Percentiles rank a stretch among this genome's conserved stretches.
Evolutionary conservation across 352 stramenopile species (phyloP).

Genomic region (Peronospora tabacina): DNA sequence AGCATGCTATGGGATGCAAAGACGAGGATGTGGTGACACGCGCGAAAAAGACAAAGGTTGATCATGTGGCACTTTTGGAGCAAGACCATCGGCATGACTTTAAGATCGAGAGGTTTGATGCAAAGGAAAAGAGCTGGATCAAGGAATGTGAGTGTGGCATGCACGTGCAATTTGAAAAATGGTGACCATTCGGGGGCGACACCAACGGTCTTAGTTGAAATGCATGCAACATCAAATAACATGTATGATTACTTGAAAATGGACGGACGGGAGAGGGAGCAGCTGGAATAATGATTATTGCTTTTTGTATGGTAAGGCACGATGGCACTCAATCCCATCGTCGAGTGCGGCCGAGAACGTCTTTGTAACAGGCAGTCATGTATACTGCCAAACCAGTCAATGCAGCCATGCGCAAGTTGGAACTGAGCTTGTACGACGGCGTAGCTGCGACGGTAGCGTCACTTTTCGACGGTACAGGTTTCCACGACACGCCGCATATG

Average conservation of each 20-base stretch:
- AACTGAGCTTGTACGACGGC: conserved; percentile 18
- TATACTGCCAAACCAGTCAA: conserved; percentile 45
- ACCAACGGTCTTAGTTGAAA: too few relatives aligned
- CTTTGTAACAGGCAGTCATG: conserved; percentile 56
- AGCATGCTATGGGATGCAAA: conserved; percentile 23
- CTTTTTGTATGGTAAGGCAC: too few relatives aligned
- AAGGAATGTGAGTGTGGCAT: conserved; percentile 56
- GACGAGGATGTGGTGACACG: conserved; percentile 1
- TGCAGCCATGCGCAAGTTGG: conserved; percentile 38
- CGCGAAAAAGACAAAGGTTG: conserved; percentile 5
- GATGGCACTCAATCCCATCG: conserved; percentile 27
- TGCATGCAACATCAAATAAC: neutral
- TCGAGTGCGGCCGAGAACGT: conserved; percentile 41
- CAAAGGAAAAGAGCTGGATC: conserved; percentile 32
- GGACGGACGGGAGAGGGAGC: conserved; percentile 5
- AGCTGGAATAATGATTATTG: neutral
- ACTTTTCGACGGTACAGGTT: conserved; percentile 5
- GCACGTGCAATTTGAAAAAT: conserved; percentile 66
- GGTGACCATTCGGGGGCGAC: conserved; percentile 27
- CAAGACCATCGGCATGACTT: conserved; percentile 61
- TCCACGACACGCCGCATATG: conserved; percentile 40
- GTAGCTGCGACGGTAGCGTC: conserved; percentile 5
- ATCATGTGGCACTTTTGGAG: conserved; percentile 37
- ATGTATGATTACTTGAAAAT: neutral
- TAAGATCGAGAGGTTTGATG: conserved; percentile 30